phyloP scores from a whole-genome alignment of 495 filamentous ascomycete genomes.

The Podospora tetraspora region DNA sequence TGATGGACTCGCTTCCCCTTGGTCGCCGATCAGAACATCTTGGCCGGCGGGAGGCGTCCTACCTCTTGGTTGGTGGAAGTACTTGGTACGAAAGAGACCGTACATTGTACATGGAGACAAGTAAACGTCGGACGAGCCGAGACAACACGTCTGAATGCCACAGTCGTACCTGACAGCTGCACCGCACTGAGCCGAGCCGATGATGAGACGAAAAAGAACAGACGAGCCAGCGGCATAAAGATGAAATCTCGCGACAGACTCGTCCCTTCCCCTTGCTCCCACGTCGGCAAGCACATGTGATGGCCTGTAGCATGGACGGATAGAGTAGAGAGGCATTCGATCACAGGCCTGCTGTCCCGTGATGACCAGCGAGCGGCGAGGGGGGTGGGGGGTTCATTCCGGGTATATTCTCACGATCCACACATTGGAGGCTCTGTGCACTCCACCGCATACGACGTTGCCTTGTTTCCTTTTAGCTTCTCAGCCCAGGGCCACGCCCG shows the following conservation, averaged over 20 bases:
- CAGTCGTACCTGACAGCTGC: not conserved
- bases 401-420: not conserved
- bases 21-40: not conserved
- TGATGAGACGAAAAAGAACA: not conserved
- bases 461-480: not conserved
- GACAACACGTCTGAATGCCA: not conserved
- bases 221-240: not conserved
- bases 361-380: not conserved
- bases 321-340: not conserved
- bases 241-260: not conserved
- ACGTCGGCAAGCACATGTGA: not conserved
- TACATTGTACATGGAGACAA: not conserved
- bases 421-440: not conserved
- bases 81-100: not conserved
- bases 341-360: not conserved
- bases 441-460: not conserved
- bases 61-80: not conserved
- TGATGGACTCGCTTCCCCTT: not conserved
- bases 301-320: not conserved
- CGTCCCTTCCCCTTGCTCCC: not conserved
- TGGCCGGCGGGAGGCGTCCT: not conserved
- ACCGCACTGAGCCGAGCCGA: not conserved
- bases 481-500: not conserved
- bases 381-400: not conserved
- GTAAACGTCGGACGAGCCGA: not conserved